Evolutionary conservation across 75 land plant genomes (phyloP), one percentile per base, ranked within the genome.

Genomic region (Picea glauca): DNA sequence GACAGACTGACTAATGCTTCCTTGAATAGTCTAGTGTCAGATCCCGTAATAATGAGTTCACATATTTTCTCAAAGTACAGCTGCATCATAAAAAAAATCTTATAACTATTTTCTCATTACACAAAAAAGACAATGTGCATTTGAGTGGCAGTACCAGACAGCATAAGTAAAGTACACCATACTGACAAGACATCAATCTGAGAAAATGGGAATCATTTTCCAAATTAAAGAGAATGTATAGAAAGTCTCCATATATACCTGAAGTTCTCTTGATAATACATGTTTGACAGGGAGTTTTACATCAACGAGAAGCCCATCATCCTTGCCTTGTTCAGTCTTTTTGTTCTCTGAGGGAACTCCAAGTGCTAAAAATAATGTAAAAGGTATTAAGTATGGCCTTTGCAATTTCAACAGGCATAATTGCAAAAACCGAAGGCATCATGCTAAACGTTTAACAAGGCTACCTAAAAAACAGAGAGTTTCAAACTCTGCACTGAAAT

Each of bases 41-140:
- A 81, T 56, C 82, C 88, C 0, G 75, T 85, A 46, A 94, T 60
- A 62, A 88, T 82, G 26, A 94, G 91, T 84, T 90, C 95, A 12
- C 86, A 87, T 31, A 96, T 90, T 79, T 96, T 96, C 14, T 94
- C 99, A 81, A 92, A 96, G 79, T 96, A 96, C 1, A 92, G 84
- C 99, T 96, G 95, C 86, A 87, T 9, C 70, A 43, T 6, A 8
- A 46, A 72, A 78, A 11, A 17, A 21, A 35, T 17, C 14, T 46
- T 59, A 3, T 40, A 4, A 74, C 17, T 43, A 40, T 14, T 35
- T 67, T 38, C 72, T 67, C 40, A 70, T 11, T 3, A n/a, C 21
- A 67, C 9, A 43, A 43, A 70, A 70, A 21, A 11, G 31, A n/a
- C 17, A n/a, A n/a, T 43, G 20, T 38, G 23, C 23, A 75, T 75